Percentiles rank a stretch among this genome's conserved stretches.
Evolutionary conservation across 306 rosid species (phyloP).

Genomic region (Vigna hirtella): DNA sequence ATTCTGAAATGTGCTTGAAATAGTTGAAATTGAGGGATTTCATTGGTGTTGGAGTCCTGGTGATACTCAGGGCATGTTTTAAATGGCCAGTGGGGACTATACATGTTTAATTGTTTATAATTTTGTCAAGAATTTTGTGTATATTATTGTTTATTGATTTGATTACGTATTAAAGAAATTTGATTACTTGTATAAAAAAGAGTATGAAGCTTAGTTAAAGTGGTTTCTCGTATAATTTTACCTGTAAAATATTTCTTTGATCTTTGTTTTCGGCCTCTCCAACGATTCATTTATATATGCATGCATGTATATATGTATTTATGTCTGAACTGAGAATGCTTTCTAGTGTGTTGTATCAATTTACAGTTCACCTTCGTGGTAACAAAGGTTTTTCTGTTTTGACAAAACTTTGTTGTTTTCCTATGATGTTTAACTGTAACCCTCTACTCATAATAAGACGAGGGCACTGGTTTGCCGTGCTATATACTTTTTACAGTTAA

Average conservation of each 20-base stretch:
- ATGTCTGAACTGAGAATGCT: neutral
- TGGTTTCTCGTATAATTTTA: neutral
- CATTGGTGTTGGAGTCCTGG: neutral
- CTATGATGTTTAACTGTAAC: neutral
- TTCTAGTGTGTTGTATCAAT: neutral
- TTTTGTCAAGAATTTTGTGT: neutral
- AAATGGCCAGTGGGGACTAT: neutral
- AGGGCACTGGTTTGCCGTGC: neutral
- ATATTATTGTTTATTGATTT: neutral
- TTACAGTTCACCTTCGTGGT: neutral
- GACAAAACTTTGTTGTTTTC: neutral
- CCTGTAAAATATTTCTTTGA: neutral
- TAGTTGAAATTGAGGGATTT: neutral
- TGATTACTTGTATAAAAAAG: neutral
- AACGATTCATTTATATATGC: neutral
- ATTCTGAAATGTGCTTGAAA: neutral
- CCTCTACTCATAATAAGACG: neutral
- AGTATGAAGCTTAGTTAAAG: neutral
- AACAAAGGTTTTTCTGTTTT: neutral
- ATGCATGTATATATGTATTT: neutral
- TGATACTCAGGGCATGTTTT: neutral
- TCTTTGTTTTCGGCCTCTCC: neutral
- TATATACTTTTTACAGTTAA: neutral
- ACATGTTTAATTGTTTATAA: neutral
- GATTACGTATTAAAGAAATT: neutral